Conservation (phyloP, 1,139 yeast species). For the Geotrichum bryndzae region DNA sequence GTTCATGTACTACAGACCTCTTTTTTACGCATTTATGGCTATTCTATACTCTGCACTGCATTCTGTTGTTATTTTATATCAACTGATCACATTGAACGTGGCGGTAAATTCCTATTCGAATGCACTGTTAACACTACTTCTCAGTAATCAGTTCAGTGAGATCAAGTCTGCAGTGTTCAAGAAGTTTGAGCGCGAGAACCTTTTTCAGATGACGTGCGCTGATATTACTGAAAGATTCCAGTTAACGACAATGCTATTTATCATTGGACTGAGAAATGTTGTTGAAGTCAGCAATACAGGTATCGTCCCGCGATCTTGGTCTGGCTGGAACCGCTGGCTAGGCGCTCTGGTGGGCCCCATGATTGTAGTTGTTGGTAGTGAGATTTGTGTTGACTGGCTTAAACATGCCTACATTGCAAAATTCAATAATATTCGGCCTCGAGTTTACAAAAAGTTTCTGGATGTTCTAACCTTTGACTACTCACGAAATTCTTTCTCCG, state of each 20-base stretch:
- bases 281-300: constrained; percentile 52
- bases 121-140: constrained; percentile 71
- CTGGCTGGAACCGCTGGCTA: constrained; percentile 38
- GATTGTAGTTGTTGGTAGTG: constrained; percentile 77
- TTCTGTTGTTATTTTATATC: constrained; percentile 71
- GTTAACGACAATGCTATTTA: constrained; percentile 60
- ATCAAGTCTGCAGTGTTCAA: constrained; percentile 86
- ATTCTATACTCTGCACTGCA: constrained; percentile 47
- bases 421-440: constrained; percentile 74
- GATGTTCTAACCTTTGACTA: constrained; percentile 61
- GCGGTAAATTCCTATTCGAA: constrained; percentile 95
- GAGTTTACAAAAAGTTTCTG: constrained; percentile 61
- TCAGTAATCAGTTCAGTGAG: constrained; percentile 89
- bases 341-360: constrained; percentile 82
- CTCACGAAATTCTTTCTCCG: constrained; percentile 41
- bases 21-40: constrained; percentile 26
- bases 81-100: constrained; percentile 81
- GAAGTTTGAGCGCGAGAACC: constrained; percentile 79
- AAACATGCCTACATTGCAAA: constrained; percentile 85
- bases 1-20: constrained; percentile 13
- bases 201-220: constrained; percentile 83
- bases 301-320: constrained; percentile 42
- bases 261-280: constrained; percentile 71
- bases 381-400: constrained; percentile 86
- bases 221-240: constrained; percentile 87